phyloP scores from a whole-genome alignment of 1,284 basidiomycete species.

The Cutaneotrichosporon arboriforme region DNA sequence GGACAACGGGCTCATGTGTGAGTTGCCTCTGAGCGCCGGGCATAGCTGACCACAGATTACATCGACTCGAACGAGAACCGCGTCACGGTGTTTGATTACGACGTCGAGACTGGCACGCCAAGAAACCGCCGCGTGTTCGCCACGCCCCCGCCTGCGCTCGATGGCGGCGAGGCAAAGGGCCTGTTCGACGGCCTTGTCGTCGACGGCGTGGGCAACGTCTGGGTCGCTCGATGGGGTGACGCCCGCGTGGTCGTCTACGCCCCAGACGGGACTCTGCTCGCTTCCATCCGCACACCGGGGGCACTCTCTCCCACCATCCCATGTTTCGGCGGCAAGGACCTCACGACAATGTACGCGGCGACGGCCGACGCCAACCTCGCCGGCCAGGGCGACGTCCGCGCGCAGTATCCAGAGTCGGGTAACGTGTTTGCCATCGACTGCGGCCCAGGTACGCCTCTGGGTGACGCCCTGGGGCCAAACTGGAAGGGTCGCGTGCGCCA shows the following conservation, averaged over 20 bases:
- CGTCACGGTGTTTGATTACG: constrained; percentile 37
- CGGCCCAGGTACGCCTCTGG: constrained; percentile 21
- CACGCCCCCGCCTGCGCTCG: constrained; percentile 13
- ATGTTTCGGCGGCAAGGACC: constrained; percentile 40
- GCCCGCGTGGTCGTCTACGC: constrained; percentile 36
- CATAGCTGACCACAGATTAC: constrained; percentile 32
- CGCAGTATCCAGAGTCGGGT: constrained; percentile 28
- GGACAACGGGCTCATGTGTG: constrained; percentile 42
- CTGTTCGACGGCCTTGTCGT: constrained; percentile 44
- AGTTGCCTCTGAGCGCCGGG: constrained; percentile 9
- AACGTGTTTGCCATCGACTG: constrained; percentile 36
- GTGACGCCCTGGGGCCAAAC: constrained; percentile 22
- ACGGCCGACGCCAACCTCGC: constrained; percentile 31
- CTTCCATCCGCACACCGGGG: constrained; percentile 24
- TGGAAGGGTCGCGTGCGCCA: constrained; percentile 32
- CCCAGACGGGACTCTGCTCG: constrained; percentile 35
- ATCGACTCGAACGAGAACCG: constrained; percentile 39
- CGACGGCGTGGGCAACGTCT: constrained; percentile 43
- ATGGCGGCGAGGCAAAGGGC: constrained; percentile 22
- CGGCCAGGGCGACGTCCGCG: constrained; percentile 25
- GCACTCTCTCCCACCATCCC: constrained; percentile 39
- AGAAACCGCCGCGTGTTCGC: constrained; percentile 30
- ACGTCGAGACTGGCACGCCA: constrained; percentile 25
- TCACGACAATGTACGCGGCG: constrained; percentile 38
- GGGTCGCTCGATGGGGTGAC: constrained; percentile 45